Base-by-base conservation (phyloP, 768 basidiomycete genomes). In the Kwoniella sp. region DNA sequence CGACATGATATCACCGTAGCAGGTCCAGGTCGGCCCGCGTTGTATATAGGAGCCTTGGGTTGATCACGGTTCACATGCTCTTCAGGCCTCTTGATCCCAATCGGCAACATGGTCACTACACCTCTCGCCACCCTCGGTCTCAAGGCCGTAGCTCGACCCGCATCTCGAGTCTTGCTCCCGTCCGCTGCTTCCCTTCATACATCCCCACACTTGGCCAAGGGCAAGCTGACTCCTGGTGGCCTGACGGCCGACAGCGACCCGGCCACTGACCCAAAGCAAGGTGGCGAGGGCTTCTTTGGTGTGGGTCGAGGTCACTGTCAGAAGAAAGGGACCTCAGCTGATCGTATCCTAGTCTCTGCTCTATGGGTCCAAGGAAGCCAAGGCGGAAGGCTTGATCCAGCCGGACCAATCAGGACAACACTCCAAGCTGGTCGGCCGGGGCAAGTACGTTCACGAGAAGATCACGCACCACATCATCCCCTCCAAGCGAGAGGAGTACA, bases 351-450 rank as follows among this genome's bases (percentile, higher is more conserved):
- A 70, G 69, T 56, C 69, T 17, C 33, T 99, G 49, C 77, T 99
- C 52, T 91, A 98, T 74, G 95, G 95, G n/a, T 91, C 89, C 26
- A 84, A 84, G 39, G 84, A 90, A 67, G 92, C 92, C 38, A 86
- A 88, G 76, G 79, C 87, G 88, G 43, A 75, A 82, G 31, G 57
- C 9, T 54, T 67, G 0, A 58, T 64, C 31, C 40, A 54, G 27
- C 22, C 31, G 19, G 20, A 47, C 33, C 26, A 40, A 51, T 76
- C 80, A 38, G 81, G 82, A 50, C 88, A 92, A 67, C 91, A 98
- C 72, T 91, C 89, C 2, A 81, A 83, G 63, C 76, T 92, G 7
- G 86, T 99, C 33, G 93, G 88, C 28, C 79, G 93, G 53, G 89
- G 91, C 39, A 98, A 98, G 60, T 67, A 64, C 51, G 59, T 67